phyloP scores from a whole-genome alignment of 768 basidiomycete species.

The Lepiota subincarnata region DNA sequence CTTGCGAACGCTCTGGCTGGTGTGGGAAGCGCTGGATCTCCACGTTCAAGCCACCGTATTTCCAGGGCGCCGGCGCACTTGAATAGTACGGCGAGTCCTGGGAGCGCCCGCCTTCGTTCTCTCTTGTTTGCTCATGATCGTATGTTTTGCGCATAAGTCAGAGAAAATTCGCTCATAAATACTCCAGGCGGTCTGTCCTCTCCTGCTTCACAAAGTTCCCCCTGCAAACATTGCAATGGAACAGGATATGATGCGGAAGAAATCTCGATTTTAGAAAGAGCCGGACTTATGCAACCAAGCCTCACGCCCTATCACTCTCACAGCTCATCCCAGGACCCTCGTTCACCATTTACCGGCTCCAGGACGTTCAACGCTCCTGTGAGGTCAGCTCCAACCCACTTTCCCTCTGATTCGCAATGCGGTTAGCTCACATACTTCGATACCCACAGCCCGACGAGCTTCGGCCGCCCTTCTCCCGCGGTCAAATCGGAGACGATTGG shows the following conservation, averaged over 20 bases:
- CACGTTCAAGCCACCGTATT: too few relatives aligned
- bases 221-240: conserved; percentile 7
- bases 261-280: not conserved
- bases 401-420: not conserved
- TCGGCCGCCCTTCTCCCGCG: conserved; percentile 16
- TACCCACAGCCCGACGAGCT: conserved; percentile 8
- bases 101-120: not conserved
- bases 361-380: not conserved
- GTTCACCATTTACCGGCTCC: conserved; percentile 1
- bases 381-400: not conserved
- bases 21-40: not conserved
- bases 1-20: not conserved
- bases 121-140: conserved; percentile 1
- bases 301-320: not conserved
- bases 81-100: not conserved
- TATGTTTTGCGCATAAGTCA: not conserved
- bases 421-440: not conserved
- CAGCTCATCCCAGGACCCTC: conserved; percentile 2
- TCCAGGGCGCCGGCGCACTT: not conserved
- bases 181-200: not conserved
- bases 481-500: not conserved
- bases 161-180: not conserved
- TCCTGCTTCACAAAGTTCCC: not conserved
- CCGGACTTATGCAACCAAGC: conserved; percentile 1
- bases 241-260: conserved; percentile 1